Evolutionary conservation across 2,329 filamentous ascomycete species (phyloP), one percentile per base, ranked within the genome.

Genomic region (Xylaria sp.): DNA sequence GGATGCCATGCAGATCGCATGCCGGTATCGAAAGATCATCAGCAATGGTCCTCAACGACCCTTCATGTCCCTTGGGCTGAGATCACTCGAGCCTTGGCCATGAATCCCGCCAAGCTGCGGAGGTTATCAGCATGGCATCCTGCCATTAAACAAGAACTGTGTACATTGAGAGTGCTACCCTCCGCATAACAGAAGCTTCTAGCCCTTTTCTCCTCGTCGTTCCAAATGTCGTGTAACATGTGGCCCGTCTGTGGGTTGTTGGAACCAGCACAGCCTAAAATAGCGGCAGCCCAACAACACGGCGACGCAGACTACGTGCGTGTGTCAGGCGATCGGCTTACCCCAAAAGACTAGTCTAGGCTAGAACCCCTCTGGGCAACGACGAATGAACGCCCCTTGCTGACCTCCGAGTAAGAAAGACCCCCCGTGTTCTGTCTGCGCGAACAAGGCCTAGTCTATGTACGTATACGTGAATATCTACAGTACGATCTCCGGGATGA

Each of bases 191-290:
- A 52, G 62, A 62, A 57, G 25, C 56, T 56, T 62, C 58, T 29
- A 57, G 54, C 55, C 58, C 49, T 3, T 46, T 46, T 54, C 55
- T 56, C 33, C 27, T 43, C 43, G 15, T 38, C 27, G 21, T 54
- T 55, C 29, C 17, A 41, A 46, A 54, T 58, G 63, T 51, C 49
- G 56, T 60, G 60, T 58, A 63, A 63, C 56, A 48, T 46, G 31
- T 58, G 47, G 54, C 49, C 54, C 5, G 19, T 23, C 43, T 33
- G 40, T 27, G n/a, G n/a, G n/a, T n/a, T n/a, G 44, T 37, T 55
- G 58, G 53, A 46, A 54, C 44, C 33, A 55, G 54, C 60, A 63
- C 55, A 62, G 60, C 52, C 60, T 60, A 63, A 65, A 65, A 51
- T 56, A 58, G 54, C 29, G 35, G n/a, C 40, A 43, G 62, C 46